Evolutionary conservation across 768 basidiomycete genomes (phyloP).

Genomic region (Russula griseocarnosa): DNA sequence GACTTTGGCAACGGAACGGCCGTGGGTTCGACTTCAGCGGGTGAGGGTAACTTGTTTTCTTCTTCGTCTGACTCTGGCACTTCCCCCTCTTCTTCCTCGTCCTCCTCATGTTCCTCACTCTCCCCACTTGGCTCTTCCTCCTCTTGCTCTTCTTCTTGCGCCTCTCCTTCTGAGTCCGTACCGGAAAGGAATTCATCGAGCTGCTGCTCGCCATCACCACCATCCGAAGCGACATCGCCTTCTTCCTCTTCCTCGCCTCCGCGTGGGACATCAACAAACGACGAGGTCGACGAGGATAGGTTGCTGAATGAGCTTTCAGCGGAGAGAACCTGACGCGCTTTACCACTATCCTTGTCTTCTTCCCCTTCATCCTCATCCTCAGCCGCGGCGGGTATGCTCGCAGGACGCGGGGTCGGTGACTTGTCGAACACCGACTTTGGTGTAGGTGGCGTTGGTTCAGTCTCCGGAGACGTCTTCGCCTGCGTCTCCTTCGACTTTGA

Average conservation of each 20-base stretch:
- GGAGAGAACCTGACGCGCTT: constrained; percentile 13
- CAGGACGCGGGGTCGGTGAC: constrained; percentile 20
- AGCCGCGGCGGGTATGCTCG: background rate
- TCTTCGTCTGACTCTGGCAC: constrained; percentile 18
- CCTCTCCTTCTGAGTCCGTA: constrained; percentile 33
- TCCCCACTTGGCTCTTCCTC: constrained; percentile 28
- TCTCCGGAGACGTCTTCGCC: constrained; percentile 8
- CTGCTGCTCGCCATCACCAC: constrained; percentile 17
- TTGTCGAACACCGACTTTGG: constrained; percentile 14
- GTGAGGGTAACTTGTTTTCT: constrained; percentile 1
- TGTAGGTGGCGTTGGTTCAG: background rate
- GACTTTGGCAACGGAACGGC: constrained; percentile 40
- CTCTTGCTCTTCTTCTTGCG: constrained; percentile 29
- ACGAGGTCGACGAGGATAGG: constrained; percentile 20
- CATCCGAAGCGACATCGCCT: constrained; percentile 14
- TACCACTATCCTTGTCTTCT: constrained; percentile 6
- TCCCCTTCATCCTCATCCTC: constrained; percentile 7
- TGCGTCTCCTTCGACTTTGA: constrained; percentile 13
- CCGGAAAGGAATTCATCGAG: constrained; percentile 32
- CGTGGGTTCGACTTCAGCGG: constrained; percentile 19
- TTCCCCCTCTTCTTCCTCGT: constrained; percentile 32
- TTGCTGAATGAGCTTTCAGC: constrained; percentile 20
- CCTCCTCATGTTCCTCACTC: constrained; percentile 27
- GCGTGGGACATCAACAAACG: constrained; percentile 26
- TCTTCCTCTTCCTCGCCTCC: constrained; percentile 26